Evolutionary conservation across 257 asterid species (phyloP).

Genomic region (Petunia axillaris): DNA sequence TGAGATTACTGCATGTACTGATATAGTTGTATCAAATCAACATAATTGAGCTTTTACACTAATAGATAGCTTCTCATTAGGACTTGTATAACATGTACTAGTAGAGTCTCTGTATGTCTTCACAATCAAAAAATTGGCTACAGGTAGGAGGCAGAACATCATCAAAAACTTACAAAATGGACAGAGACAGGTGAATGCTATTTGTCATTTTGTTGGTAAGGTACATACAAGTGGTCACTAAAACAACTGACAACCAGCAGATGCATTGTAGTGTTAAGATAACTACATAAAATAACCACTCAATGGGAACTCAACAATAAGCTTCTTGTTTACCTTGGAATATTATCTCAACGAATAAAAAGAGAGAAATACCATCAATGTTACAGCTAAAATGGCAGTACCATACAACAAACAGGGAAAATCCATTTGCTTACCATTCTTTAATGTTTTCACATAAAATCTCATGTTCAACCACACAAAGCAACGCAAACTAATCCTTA

Average conservation of each 20-base stretch:
- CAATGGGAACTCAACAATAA: too few relatives aligned
- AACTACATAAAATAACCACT: not conserved
- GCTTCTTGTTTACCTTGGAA: not conserved
- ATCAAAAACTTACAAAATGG: too few relatives aligned
- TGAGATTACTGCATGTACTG: too few relatives aligned
- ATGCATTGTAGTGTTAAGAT: not conserved
- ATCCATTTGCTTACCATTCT: too few relatives aligned
- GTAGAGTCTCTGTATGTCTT: not conserved
- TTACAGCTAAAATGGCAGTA: not conserved
- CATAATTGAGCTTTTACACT: not conserved
- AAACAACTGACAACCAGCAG: not conserved
- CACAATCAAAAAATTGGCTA: not conserved
- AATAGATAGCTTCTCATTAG: not conserved
- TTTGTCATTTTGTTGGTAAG: not conserved
- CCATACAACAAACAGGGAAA: not conserved
- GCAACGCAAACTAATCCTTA: not conserved
- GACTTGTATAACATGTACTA: not conserved
- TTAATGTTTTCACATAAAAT: not conserved
- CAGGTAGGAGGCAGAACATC: too few relatives aligned
- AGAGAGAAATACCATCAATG: not conserved
- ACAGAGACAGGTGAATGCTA: not conserved
- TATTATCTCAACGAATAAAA: not conserved
- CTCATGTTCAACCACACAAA: not conserved
- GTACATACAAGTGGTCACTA: not conserved
- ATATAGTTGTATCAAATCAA: not conserved